A percentile compares a stretch with the other conserved stretches of the same genome.
Evolutionary conservation across 805 yeast genomes (phyloP).

Genomic region (Wickerhamomyces subpelliculosus): DNA sequence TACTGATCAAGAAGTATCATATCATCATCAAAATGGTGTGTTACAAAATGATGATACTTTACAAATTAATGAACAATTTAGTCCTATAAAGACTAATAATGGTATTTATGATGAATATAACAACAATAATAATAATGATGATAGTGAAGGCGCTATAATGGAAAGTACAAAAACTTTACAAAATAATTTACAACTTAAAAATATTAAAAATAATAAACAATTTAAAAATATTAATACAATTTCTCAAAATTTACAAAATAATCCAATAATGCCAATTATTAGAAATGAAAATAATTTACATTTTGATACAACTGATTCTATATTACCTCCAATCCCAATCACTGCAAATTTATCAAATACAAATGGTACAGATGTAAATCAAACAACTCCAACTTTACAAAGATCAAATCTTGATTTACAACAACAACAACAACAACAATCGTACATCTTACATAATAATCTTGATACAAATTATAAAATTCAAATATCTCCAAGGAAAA

Average conservation of each 20-base stretch:
- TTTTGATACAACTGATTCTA: conserved; percentile 22
- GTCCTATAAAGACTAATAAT: conserved; percentile 17
- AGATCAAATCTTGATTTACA: conserved; percentile 8
- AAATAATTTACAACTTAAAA: too few species aligned
- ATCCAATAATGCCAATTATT: conserved; percentile 22
- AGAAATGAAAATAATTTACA: conserved; percentile 8
- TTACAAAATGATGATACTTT: conserved; percentile 5
- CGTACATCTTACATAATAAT: conserved; percentile 16
- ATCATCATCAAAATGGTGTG: conserved; percentile 2
- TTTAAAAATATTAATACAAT: too few species aligned
- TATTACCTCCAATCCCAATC: conserved; percentile 19
- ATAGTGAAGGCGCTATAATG: not conserved
- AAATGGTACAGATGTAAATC: conserved; percentile 20
- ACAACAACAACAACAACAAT: too few species aligned
- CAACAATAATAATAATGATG: too few species aligned
- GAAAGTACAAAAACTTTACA: not conserved
- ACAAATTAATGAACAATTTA: conserved; percentile 17
- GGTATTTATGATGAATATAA: not conserved
- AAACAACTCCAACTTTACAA: conserved; percentile 20
- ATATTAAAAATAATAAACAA: too few species aligned
- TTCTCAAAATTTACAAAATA: conserved; percentile 4
- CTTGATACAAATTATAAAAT: conserved; percentile 18
- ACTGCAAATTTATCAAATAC: conserved; percentile 18
- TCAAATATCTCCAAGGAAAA: conserved; percentile 18
- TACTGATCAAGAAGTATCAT: not conserved